Percentiles rank a stretch among this genome's conserved stretches.
phyloP scores from a whole-genome alignment of 768 basidiomycete species.

The Mycena polygramma region DNA sequence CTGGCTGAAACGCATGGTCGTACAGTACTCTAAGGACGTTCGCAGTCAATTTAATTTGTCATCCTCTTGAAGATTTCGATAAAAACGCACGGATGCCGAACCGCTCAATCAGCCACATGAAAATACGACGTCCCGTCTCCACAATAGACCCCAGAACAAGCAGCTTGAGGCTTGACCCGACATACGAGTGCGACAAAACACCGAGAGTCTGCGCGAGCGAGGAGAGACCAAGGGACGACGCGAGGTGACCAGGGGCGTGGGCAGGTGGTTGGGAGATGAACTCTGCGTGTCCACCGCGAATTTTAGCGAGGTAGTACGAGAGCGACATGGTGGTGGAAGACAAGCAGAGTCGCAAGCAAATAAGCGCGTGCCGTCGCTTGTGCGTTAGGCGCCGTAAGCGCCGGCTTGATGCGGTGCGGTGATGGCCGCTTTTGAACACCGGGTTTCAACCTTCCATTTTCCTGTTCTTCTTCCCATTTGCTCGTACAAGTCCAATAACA shows the following conservation, averaged over 20 bases:
- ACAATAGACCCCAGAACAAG: conserved; percentile 31
- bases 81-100: conserved; percentile 29
- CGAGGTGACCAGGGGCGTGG: conserved; percentile 28
- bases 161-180: conserved; percentile 29
- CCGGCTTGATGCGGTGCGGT: too few species aligned
- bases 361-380: too few species aligned
- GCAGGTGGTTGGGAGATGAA: background rate
- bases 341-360: too few species aligned
- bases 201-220: background rate
- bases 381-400: too few species aligned
- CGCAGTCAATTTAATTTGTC: background rate
- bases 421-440: too few species aligned
- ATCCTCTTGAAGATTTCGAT: background rate
- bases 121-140: conserved; percentile 29
- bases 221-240: conserved; percentile 25
- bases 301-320: conserved; percentile 8
- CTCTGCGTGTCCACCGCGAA: background rate
- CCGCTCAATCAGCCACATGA: conserved; percentile 31
- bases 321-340: background rate
- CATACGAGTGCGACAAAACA: conserved; percentile 16
- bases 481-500: too few species aligned
- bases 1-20: conserved; percentile 60
- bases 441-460: too few species aligned
- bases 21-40: conserved; percentile 53
- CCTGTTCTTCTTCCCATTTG: too few species aligned